Base-by-base conservation (phyloP, 345 rosid genomes). In the Limnanthes douglasii region DNA sequence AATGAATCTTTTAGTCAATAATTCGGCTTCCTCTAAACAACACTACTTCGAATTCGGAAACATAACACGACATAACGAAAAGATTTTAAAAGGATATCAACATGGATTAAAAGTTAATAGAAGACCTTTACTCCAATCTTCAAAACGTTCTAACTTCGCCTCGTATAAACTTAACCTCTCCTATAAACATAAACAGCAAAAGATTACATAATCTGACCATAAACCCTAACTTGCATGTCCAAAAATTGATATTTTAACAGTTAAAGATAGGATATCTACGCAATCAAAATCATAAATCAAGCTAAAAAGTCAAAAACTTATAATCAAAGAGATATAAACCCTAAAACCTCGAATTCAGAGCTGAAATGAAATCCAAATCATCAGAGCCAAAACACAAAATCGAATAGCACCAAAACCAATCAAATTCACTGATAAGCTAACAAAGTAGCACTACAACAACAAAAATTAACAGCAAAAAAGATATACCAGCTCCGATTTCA, bases 401-500 rank as follows among this genome's bases (percentile, higher is more conserved):
- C n/a, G n/a, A n/a, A n/a, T n/a, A n/a, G n/a, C n/a, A n/a, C n/a
- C n/a, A n/a, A n/a, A n/a, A n/a, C n/a, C n/a, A n/a, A n/a, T n/a
- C n/a, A n/a, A n/a, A n/a, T n/a, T n/a, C n/a, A n/a, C n/a, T n/a
- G n/a, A n/a, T n/a, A n/a, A n/a, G n/a, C n/a, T n/a, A n/a, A n/a
- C n/a, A n/a, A n/a, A n/a, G n/a, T n/a, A n/a, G n/a, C n/a, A n/a
- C n/a, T n/a, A n/a, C n/a, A 6, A 3, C 4, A 10, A 26, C 33
- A 18, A 6, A 5, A 31, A 15, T 11, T 8, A 48, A 18, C 37
- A 34, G 8, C 12, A 27, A 43, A 50, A 24, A 34, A 43, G 3
- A 57, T 69, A 50, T 73, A 85, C 99, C 30, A 85, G 75, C 64
- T 92, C 96, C 7, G 90, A 66, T 62, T 85, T 81, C 1, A 80